A percentile compares a stretch with the other conserved stretches of the same genome.
phyloP scores from a whole-genome alignment of 441 rosid species.

The Gossypium aridum region DNA sequence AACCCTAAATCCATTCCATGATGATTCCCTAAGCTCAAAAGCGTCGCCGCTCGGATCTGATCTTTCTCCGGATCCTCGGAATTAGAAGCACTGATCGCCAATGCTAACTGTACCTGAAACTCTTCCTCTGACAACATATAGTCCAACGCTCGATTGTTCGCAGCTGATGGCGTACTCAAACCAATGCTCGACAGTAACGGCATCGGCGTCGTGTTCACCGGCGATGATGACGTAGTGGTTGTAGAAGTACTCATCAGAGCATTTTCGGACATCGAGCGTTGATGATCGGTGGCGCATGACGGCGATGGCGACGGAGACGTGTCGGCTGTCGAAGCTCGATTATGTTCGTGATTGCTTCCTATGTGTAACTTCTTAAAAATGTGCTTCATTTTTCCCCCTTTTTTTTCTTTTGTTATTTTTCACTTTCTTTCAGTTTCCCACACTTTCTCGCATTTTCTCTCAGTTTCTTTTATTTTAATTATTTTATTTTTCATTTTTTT shows the following conservation, averaged over 20 bases:
- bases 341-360: slow-evolving; percentile 65
- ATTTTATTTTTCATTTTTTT: neutral
- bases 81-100: slow-evolving; percentile 90
- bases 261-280: slow-evolving; percentile 16
- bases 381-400: slow-evolving; percentile 59
- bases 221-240: slow-evolving; percentile 11
- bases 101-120: slow-evolving; percentile 84
- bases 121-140: slow-evolving; percentile 87
- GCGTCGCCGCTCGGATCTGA: slow-evolving; percentile 82
- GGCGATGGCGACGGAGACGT: slow-evolving; percentile 18
- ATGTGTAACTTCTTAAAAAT: slow-evolving; percentile 89
- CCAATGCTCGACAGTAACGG: slow-evolving; percentile 13
- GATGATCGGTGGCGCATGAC: slow-evolving; percentile 45
- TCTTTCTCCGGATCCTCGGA: slow-evolving; percentile 80
- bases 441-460: slow-evolving; percentile 4
- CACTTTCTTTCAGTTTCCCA: neutral
- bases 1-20: slow-evolving; percentile 33
- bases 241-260: slow-evolving; percentile 32
- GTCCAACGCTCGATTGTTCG: slow-evolving; percentile 31
- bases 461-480: neutral
- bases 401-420: neutral
- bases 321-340: slow-evolving; percentile 51
- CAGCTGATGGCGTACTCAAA: slow-evolving; percentile 3
- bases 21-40: slow-evolving; percentile 59
- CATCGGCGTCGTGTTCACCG: slow-evolving; percentile 26